A percentile compares a stretch with the other conserved stretches of the same genome.
phyloP scores from a whole-genome alignment of 2,329 filamentous ascomycete genomes.

The Cadophora malorum region DNA sequence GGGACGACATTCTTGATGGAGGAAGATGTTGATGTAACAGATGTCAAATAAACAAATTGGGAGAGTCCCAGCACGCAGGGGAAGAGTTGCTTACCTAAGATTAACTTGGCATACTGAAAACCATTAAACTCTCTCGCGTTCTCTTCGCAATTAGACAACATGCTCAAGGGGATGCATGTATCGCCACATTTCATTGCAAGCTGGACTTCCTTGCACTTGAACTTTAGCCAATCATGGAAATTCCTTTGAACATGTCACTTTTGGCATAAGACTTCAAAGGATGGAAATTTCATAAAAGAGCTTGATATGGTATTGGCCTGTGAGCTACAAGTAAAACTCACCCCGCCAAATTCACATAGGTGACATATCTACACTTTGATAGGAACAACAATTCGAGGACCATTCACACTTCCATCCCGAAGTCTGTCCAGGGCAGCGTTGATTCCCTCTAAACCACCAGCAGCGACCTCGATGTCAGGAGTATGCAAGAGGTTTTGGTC shows the following conservation, averaged over 20 bases:
- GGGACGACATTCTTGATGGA: conserved; percentile 35
- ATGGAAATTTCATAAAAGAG: not conserved
- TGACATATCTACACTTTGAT: conserved; percentile 17
- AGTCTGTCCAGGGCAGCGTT: conserved; percentile 72
- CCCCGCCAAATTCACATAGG: not conserved
- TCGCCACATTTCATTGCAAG: not conserved
- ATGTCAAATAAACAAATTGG: not conserved
- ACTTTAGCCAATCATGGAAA: not conserved
- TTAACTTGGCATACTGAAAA: not conserved
- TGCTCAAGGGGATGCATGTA: not conserved
- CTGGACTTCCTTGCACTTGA: not conserved
- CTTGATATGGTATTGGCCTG: not conserved
- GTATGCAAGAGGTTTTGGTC: conserved; percentile 58
- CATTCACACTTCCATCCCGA: conserved; percentile 69
- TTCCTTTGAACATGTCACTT: not conserved
- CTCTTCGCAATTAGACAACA: not conserved
- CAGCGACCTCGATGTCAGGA: conserved; percentile 69
- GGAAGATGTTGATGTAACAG: not conserved
- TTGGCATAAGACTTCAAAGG: not conserved
- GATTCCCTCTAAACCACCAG: conserved; percentile 69
- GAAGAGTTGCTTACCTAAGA: not conserved
- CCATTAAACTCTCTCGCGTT: not conserved
- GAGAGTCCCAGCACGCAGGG: not conserved
- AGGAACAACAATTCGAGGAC: conserved; percentile 70
- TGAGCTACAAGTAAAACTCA: not conserved